These are phyloP conservation scores for Pichiaceae sp. DNA, from an alignment of 1,139 yeast species.

Conservation along the genomic window DNA sequence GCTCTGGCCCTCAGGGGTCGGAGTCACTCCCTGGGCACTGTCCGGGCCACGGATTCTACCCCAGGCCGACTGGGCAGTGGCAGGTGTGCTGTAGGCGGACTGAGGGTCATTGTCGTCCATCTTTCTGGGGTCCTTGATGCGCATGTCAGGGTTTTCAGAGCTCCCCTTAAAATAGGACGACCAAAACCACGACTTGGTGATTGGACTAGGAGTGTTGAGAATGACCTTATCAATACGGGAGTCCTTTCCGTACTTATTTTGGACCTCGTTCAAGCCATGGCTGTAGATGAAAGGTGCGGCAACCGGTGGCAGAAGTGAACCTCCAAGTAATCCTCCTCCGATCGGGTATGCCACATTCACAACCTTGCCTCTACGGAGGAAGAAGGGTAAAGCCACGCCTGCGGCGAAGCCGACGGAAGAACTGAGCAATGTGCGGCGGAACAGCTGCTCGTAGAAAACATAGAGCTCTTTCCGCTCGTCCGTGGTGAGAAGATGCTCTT, in stretches of 20 bases:
- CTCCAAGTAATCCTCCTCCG: slow-evolving; percentile 16
- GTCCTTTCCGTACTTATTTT: slow-evolving; percentile 11
- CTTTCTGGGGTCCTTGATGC: slow-evolving; percentile 20
- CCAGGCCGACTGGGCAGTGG: slow-evolving; percentile 9
- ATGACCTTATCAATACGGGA: slow-evolving; percentile 13
- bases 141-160: slow-evolving; percentile 11
- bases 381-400: slow-evolving; percentile 18
- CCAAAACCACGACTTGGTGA: slow-evolving; percentile 19
- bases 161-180: slow-evolving; percentile 19
- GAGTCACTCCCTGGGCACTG: not conserved
- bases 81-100: slow-evolving; percentile 2
- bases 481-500: slow-evolving; percentile 14
- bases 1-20: not conserved
- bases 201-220: slow-evolving; percentile 17
- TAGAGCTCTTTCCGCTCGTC: slow-evolving; percentile 17
- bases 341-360: slow-evolving; percentile 17
- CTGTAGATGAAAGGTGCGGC: slow-evolving; percentile 11
- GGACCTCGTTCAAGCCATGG: slow-evolving; percentile 6
- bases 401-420: slow-evolving; percentile 18
- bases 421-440: slow-evolving; percentile 12
- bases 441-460: slow-evolving; percentile 14
- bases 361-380: slow-evolving; percentile 14
- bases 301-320: slow-evolving; percentile 13
- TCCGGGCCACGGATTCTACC: slow-evolving; percentile 3
- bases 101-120: too few relatives aligned